These are phyloP conservation scores for Calonectria montana DNA, from an alignment of 2,329 filamentous ascomycete species.

Conservation along the genomic window DNA sequence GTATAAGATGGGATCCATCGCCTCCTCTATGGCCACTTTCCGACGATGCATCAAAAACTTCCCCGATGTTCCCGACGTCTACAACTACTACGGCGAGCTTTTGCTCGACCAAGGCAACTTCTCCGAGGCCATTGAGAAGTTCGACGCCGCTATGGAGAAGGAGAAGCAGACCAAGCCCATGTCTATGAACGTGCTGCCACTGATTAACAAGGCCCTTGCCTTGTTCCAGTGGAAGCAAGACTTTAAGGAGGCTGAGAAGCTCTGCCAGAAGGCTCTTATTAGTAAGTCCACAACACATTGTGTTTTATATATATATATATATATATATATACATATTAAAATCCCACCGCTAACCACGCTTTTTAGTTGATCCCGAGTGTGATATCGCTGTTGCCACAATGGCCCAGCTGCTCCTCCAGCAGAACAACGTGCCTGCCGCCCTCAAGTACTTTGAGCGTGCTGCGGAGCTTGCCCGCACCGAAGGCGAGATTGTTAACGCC, in stretches of 20 bases:
- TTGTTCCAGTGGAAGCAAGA: constrained; percentile 99
- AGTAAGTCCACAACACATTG: constrained; percentile 69
- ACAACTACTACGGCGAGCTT: constrained; percentile 99
- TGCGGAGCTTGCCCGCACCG: constrained; percentile 92
- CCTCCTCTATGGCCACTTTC: constrained; percentile 98
- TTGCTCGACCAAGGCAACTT: constrained; percentile 97
- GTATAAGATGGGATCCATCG: constrained; percentile 99
- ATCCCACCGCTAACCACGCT: constrained; percentile 46
- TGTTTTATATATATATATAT: too few species aligned
- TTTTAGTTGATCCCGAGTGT: constrained; percentile 92
- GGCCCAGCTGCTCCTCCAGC: constrained; percentile 96
- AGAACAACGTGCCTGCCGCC: constrained; percentile 95
- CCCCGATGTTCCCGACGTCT: constrained; percentile 94
- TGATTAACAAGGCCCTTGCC: constrained; percentile 98
- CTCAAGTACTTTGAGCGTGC: constrained; percentile 97
- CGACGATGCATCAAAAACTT: constrained; percentile 98
- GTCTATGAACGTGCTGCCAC: constrained; percentile 95
- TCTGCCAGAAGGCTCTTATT: constrained; percentile 97
- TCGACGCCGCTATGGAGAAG: constrained; percentile 98
- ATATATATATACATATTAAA: too few species aligned
- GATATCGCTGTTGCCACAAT: constrained; percentile 99
- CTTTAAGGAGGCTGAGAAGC: constrained; percentile 91
- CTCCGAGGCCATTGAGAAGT: constrained; percentile 95
- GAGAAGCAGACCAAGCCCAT: constrained; percentile 94
- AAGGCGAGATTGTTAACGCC: constrained; percentile 95